phyloP scores from a whole-genome alignment of 208 protist genomes.

The Blechomonas ayalai region DNA sequence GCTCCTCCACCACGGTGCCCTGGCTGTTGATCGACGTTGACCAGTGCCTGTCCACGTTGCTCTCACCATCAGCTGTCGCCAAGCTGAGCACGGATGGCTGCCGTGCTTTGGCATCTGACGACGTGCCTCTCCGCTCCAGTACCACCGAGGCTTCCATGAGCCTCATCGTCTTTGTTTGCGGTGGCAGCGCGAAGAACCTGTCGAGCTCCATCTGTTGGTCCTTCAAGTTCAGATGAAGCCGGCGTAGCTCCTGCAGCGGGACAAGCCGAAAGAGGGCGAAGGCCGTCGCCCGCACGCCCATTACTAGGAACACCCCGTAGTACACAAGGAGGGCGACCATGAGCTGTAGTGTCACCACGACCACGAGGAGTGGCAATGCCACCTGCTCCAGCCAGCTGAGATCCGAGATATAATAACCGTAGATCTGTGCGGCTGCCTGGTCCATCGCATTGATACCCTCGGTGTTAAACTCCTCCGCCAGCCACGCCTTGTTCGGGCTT shows the following conservation, averaged over 20 bases:
- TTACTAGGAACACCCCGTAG: background rate
- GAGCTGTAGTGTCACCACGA: background rate
- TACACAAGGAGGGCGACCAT: slow-evolving; percentile 1
- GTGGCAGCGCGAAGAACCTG: background rate
- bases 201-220: slow-evolving; percentile 6
- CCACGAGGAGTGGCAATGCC: background rate
- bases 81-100: too few relatives aligned
- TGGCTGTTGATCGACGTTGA: too few relatives aligned
- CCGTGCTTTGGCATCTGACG: background rate
- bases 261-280: slow-evolving; percentile 8
- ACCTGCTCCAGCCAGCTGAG: background rate
- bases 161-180: background rate
- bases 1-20: too few relatives aligned
- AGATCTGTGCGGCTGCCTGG: too few relatives aligned
- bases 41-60: too few relatives aligned
- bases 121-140: background rate
- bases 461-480: background rate
- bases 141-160: background rate
- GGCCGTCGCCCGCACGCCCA: background rate
- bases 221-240: slow-evolving; percentile 1
- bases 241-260: background rate
- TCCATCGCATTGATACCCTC: background rate
- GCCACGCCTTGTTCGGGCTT: background rate
- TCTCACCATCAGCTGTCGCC: too few relatives aligned
- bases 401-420: too few relatives aligned